Evolutionary conservation across 768 basidiomycete species (phyloP).

Genomic region (Mycena venus): DNA sequence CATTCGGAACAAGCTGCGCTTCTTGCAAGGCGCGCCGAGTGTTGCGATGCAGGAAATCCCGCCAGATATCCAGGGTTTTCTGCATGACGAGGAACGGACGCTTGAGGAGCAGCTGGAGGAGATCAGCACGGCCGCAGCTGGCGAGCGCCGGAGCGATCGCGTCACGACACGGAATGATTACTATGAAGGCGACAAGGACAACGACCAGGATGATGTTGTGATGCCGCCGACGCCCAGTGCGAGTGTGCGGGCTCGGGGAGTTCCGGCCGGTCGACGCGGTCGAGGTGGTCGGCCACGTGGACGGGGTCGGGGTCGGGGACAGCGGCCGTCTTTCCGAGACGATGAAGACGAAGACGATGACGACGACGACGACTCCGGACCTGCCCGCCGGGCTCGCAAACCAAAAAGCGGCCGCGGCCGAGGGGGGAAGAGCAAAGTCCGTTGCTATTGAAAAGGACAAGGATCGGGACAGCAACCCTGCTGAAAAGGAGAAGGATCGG

Average conservation of each 20-base stretch:
- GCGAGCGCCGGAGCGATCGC: constrained; percentile 68
- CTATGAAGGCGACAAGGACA: constrained; percentile 80
- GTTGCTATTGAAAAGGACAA: constrained; percentile 40
- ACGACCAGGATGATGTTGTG: constrained; percentile 62
- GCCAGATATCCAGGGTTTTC: constrained; percentile 85
- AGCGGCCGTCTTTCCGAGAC: constrained; percentile 36
- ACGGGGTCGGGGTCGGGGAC: constrained; percentile 51
- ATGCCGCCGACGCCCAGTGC: constrained; percentile 32
- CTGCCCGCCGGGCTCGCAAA: constrained; percentile 45
- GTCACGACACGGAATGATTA: constrained; percentile 74
- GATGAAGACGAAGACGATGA: constrained; percentile 31
- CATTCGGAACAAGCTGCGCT: constrained; percentile 90
- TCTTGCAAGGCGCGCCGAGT: constrained; percentile 95
- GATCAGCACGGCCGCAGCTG: constrained; percentile 64
- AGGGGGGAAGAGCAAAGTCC: constrained; percentile 49
- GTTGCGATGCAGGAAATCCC: constrained; percentile 98
- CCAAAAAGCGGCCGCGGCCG: constrained; percentile 46
- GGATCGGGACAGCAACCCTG: constrained; percentile 47
- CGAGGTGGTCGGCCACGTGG: constrained; percentile 47
- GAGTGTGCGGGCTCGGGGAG: constrained; percentile 32
- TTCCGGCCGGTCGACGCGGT: constrained; percentile 10
- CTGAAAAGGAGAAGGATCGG: constrained; percentile 47
- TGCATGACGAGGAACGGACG: constrained; percentile 79
- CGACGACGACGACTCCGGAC: constrained; percentile 22
- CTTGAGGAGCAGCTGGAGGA: constrained; percentile 82